These are phyloP conservation scores for Talaromyces stipitatus DNA, from an alignment of 495 filamentous ascomycete species.

Conservation along the genomic window DNA sequence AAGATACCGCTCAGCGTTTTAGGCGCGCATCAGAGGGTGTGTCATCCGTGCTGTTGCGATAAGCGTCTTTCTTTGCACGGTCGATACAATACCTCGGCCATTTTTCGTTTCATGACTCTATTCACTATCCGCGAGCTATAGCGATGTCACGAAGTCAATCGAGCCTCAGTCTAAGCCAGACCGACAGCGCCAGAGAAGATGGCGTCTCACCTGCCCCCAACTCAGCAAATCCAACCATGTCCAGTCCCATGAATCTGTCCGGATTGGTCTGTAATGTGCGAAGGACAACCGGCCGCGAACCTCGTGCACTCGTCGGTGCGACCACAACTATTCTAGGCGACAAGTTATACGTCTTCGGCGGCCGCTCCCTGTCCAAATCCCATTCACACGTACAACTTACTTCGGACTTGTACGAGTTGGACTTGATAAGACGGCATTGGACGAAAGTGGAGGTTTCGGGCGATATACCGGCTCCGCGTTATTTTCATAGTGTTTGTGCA, in stretches of 20 bases:
- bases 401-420: conserved; percentile 84
- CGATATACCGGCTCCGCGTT: conserved; percentile 81
- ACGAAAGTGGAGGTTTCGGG: conserved; percentile 76
- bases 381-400: conserved; percentile 64
- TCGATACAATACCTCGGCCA: background rate
- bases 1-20: no score
- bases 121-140: background rate
- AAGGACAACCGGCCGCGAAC: conserved; percentile 82
- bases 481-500: conserved; percentile 93
- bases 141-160: conserved; percentile 43
- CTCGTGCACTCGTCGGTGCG: conserved; percentile 83
- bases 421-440: conserved; percentile 89
- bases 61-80: no score
- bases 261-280: conserved; percentile 92
- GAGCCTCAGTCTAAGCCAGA: conserved; percentile 25
- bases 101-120: no score
- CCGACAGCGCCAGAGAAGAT: conserved; percentile 30
- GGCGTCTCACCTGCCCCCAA: conserved; percentile 7
- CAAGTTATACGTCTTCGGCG: conserved; percentile 93
- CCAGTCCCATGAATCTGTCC: conserved; percentile 59
- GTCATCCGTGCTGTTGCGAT: no score
- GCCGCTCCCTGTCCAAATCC: conserved; percentile 74
- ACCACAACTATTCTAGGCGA: conserved; percentile 93
- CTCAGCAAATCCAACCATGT: conserved; percentile 2
- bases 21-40: no score